These are phyloP conservation scores for Backusella tuberculispora DNA, from an alignment of 192 early-diverging fungal species.

Conservation along the genomic window DNA sequence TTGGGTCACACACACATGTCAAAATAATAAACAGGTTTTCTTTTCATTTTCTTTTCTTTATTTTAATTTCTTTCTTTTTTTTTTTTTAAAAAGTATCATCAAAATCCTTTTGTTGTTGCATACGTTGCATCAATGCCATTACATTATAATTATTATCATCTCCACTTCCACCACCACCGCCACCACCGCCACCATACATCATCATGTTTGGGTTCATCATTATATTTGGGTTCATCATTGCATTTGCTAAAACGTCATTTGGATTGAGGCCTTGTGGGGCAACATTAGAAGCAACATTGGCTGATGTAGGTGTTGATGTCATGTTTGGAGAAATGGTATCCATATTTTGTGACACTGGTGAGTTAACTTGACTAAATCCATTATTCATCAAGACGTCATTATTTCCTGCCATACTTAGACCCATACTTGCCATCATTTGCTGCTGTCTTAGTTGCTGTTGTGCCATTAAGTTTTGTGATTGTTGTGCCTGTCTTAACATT, in stretches of 20 bases:
- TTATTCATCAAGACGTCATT: slow-evolving; percentile 8
- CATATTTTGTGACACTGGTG: neutral
- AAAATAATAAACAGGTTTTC: too few species aligned
- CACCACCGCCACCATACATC: slow-evolving; percentile 23
- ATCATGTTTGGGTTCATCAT: slow-evolving; percentile 29
- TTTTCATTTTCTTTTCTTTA: neutral
- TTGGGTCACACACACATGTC: too few species aligned
- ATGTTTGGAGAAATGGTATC: slow-evolving; percentile 24
- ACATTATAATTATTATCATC: slow-evolving; percentile 27
- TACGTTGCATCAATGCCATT: slow-evolving; percentile 41
- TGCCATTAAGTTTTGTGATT: slow-evolving; percentile 16
- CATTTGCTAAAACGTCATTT: slow-evolving; percentile 29
- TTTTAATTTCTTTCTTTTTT: neutral
- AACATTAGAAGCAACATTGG: neutral
- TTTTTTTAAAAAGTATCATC: slow-evolving; percentile 15
- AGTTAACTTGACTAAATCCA: slow-evolving; percentile 7
- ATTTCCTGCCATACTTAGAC: neutral
- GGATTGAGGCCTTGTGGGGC: slow-evolving; percentile 17
- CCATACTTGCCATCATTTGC: slow-evolving; percentile 19
- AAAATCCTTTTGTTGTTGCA: slow-evolving; percentile 28
- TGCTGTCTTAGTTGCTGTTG: slow-evolving; percentile 35
- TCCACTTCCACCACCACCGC: slow-evolving; percentile 7
- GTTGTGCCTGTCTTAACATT: slow-evolving; percentile 33
- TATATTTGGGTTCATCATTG: slow-evolving; percentile 39
- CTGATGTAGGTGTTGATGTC: slow-evolving; percentile 7